These are phyloP conservation scores for Grigorovia jiainica DNA, from an alignment of 805 yeast genomes.

Conservation along the genomic window DNA sequence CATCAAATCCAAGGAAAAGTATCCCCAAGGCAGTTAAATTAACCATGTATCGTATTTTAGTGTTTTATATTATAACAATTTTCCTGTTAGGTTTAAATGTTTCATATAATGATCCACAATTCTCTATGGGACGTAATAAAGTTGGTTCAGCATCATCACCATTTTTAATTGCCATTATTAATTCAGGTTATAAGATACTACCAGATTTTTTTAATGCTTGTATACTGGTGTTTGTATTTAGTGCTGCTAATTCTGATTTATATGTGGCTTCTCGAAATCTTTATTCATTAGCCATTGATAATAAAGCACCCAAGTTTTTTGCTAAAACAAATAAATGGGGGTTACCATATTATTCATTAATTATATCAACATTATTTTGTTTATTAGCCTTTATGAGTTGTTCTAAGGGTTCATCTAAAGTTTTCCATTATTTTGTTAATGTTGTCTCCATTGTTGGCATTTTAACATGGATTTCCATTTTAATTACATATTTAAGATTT, in stretches of 20 bases:
- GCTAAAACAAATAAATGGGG: slow-evolving; percentile 57
- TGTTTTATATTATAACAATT: slow-evolving; percentile 46
- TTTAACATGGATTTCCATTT: slow-evolving; percentile 50
- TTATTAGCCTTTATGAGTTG: slow-evolving; percentile 46
- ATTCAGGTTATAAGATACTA: slow-evolving; percentile 45
- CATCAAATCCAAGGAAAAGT: slow-evolving; percentile 39
- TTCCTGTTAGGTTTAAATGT: slow-evolving; percentile 52
- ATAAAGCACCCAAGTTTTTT: slow-evolving; percentile 41
- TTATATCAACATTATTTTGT: slow-evolving; percentile 40
- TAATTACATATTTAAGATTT: slow-evolving; percentile 44
- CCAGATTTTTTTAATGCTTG: slow-evolving; percentile 51
- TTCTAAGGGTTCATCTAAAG: slow-evolving; percentile 38
- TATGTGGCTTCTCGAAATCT: slow-evolving; percentile 45
- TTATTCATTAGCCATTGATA: slow-evolving; percentile 42
- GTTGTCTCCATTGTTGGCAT: slow-evolving; percentile 53
- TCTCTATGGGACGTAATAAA: slow-evolving; percentile 40
- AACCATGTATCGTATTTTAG: slow-evolving; percentile 51
- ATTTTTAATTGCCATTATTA: slow-evolving; percentile 49
- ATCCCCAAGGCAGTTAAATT: slow-evolving; percentile 68
- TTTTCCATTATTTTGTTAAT: slow-evolving; percentile 52
- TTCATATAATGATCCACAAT: slow-evolving; percentile 38
- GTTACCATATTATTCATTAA: slow-evolving; percentile 50
- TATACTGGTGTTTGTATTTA: slow-evolving; percentile 45
- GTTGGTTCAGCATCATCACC: slow-evolving; percentile 33
- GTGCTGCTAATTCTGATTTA: slow-evolving; percentile 38